Conservation (phyloP, 768 basidiomycete genomes). For the Gyrodon lividus region DNA sequence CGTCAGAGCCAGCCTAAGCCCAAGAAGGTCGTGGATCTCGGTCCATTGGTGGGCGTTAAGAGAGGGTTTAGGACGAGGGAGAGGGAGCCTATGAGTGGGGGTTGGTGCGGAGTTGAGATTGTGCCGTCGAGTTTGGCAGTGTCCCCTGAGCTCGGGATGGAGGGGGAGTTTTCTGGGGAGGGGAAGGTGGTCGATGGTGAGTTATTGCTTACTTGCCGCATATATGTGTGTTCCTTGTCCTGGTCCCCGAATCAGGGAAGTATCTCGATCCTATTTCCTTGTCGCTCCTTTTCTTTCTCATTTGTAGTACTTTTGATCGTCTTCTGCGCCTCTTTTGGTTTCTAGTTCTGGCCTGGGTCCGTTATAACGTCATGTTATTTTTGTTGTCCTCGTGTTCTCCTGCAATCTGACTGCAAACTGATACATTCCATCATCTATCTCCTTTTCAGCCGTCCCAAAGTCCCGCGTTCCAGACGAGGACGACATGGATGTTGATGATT, state of each 20-base stretch:
- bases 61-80: conserved; percentile 66
- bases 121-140: conserved; percentile 30
- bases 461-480: conserved; percentile 5
- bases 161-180: conserved; percentile 2
- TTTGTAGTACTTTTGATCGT: not conserved
- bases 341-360: too few species aligned
- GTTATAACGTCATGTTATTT: too few species aligned
- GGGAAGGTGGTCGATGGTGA: conserved; percentile 22
- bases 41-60: conserved; percentile 59
- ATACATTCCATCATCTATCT: not conserved
- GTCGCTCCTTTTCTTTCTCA: not conserved
- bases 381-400: too few species aligned
- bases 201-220: conserved; percentile 5
- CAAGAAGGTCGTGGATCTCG: conserved; percentile 43
- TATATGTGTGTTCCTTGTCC: not conserved
- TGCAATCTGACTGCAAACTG: not conserved
- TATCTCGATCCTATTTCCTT: not conserved
- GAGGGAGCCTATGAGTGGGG: conserved; percentile 53
- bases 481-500: conserved; percentile 17
- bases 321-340: not conserved
- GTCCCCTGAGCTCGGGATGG: conserved; percentile 14
- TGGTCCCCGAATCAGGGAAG: too few species aligned
- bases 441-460: not conserved
- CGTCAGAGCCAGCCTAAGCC: not conserved
- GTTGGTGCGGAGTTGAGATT: conserved; percentile 65